Evolutionary conservation across 805 yeast genomes (phyloP).

Genomic region (Monosporozyma servazzii): DNA sequence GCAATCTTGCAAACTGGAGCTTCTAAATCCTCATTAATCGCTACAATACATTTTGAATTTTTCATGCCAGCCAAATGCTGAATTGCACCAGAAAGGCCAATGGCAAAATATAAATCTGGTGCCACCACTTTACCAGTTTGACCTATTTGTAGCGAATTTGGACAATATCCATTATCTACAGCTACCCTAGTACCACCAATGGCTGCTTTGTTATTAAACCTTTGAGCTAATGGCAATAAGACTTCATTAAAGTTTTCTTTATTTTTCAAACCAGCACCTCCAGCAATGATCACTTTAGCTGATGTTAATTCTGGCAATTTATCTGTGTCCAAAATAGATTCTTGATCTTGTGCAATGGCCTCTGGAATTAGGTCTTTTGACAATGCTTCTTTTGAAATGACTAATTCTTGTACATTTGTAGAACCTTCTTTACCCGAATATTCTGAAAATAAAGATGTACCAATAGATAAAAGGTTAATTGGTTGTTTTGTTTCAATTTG

Average conservation of each 20-base stretch:
- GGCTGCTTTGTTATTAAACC: slow-evolving; percentile 62
- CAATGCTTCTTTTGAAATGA: not conserved
- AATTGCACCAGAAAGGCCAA: slow-evolving; percentile 94
- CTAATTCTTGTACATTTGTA: slow-evolving; percentile 31
- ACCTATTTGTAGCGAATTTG: slow-evolving; percentile 93
- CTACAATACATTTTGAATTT: slow-evolving; percentile 87
- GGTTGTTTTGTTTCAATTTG: slow-evolving; percentile 68
- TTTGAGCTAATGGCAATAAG: slow-evolving; percentile 74
- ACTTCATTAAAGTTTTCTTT: slow-evolving; percentile 76
- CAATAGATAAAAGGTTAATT: slow-evolving; percentile 61
- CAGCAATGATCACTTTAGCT: slow-evolving; percentile 74
- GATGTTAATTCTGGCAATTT: slow-evolving; percentile 79
- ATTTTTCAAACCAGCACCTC: slow-evolving; percentile 89
- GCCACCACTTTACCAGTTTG: slow-evolving; percentile 98
- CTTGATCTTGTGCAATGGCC: not conserved
- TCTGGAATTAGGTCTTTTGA: not conserved
- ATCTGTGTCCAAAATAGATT: not conserved
- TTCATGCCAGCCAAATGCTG: slow-evolving; percentile 99
- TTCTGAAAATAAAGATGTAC: slow-evolving; percentile 73
- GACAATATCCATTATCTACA: slow-evolving; percentile 91
- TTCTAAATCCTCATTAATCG: slow-evolving; percentile 89
- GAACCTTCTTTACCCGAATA: slow-evolving; percentile 38
- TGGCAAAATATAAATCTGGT: slow-evolving; percentile 87
- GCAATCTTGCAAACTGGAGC: slow-evolving; percentile 90
- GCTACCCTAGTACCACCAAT: slow-evolving; percentile 98